phyloP scores from a whole-genome alignment of 257 asterid species.

The Ehretia macrophylla region DNA sequence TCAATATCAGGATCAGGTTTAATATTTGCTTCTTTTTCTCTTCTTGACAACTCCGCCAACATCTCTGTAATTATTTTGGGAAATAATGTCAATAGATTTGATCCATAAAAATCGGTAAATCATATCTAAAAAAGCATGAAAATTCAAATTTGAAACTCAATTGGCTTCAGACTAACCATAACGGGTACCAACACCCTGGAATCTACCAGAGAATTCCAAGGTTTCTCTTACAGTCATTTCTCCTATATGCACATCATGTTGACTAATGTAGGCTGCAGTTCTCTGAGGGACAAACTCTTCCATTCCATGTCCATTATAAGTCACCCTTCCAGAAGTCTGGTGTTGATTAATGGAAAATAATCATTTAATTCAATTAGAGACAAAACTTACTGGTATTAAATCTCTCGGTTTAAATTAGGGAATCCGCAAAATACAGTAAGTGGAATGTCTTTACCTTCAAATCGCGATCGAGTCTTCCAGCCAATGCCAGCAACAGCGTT shows the following conservation, averaged over 20 bases:
- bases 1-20: conserved; percentile 85
- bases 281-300: conserved; percentile 81
- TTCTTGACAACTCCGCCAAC: conserved; percentile 72
- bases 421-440: neutral
- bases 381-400: neutral
- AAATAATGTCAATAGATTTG: neutral
- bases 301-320: conserved; percentile 75
- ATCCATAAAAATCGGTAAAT: neutral
- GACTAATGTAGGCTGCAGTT: conserved; percentile 84
- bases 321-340: conserved; percentile 69
- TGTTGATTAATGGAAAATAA: neutral
- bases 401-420: neutral
- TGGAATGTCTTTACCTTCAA: conserved; percentile 59
- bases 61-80: conserved; percentile 40
- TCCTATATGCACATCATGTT: conserved; percentile 78
- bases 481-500: conserved; percentile 74
- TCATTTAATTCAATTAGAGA: neutral
- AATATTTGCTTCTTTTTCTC: conserved; percentile 83
- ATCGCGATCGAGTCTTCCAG: conserved; percentile 72
- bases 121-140: neutral
- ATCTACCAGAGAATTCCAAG: conserved; percentile 84
- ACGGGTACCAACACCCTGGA: conserved; percentile 88
- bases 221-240: conserved; percentile 93
- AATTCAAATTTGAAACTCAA: neutral
- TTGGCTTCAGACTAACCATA: conserved; percentile 38